These are phyloP conservation scores for Alternaria angustiovoidea DNA, from an alignment of 2,329 filamentous ascomycete genomes.

Conservation along the genomic window DNA sequence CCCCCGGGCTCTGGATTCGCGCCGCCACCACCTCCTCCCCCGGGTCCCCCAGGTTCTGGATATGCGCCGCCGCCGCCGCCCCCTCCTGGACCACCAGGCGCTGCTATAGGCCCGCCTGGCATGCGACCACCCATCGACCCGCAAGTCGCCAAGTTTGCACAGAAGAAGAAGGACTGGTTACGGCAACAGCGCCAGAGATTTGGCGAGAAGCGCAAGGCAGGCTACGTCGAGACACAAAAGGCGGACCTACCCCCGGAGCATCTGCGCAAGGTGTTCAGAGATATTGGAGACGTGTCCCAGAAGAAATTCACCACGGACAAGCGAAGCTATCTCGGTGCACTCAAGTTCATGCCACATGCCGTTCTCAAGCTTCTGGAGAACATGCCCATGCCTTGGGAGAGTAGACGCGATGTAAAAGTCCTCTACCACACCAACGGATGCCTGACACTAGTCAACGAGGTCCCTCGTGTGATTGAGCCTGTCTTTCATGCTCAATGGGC, in stretches of 20 bases:
- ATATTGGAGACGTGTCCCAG: constrained; percentile 98
- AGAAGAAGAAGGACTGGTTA: constrained; percentile 99
- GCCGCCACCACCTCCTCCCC: constrained; percentile 48
- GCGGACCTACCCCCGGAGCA: constrained; percentile 99
- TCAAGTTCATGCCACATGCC: constrained; percentile 99
- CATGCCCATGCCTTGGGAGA: constrained; percentile 99
- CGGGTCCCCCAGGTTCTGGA: constrained; percentile 36
- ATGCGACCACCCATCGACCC: constrained; percentile 83
- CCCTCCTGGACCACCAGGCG: constrained; percentile 56
- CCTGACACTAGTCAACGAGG: constrained; percentile 95
- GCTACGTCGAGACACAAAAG: constrained; percentile 98
- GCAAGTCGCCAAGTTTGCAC: constrained; percentile 90
- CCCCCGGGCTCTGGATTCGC: constrained; percentile 36
- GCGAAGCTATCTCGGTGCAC: constrained; percentile 92
- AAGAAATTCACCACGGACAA: constrained; percentile 99
- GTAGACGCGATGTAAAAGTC: constrained; percentile 93
- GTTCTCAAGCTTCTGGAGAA: constrained; percentile 97
- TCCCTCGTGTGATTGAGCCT: constrained; percentile 93
- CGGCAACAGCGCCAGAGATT: constrained; percentile 90
- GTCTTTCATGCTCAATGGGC: constrained; percentile 99
- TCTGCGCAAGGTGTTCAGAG: constrained; percentile 95
- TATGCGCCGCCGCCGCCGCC: constrained; percentile 66
- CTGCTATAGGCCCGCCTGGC: constrained; percentile 65
- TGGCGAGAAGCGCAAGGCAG: constrained; percentile 94
- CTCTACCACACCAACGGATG: constrained; percentile 98